Conservation (phyloP, 164 flowering plant species). For the Aristolochia contorta region DNA sequence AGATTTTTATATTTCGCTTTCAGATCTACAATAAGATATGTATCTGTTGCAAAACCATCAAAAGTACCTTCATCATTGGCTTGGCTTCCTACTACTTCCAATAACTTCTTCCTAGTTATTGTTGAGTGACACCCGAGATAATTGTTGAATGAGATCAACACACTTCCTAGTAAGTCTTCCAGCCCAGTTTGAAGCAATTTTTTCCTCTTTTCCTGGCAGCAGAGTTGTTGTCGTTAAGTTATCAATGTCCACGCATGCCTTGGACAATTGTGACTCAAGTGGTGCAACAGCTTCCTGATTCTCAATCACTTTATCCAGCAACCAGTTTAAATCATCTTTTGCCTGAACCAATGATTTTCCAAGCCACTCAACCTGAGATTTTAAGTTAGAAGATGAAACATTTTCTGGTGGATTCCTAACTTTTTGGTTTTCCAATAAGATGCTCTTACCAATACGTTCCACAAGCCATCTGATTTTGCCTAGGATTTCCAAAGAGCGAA, state of each 20-base stretch:
- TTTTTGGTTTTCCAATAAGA: slow-evolving; percentile 33
- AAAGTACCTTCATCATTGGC: slow-evolving; percentile 10
- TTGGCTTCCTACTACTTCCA: background rate
- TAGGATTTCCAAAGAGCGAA: slow-evolving; percentile 31
- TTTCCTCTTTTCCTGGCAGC: slow-evolving; percentile 48
- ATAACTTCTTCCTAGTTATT: background rate
- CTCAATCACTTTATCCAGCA: slow-evolving; percentile 35
- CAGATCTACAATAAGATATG: slow-evolving; percentile 28
- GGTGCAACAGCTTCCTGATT: slow-evolving; percentile 11
- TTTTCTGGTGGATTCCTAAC: slow-evolving; percentile 53
- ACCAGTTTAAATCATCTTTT: slow-evolving; percentile 27
- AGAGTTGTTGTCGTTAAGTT: slow-evolving; percentile 40
- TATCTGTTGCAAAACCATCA: slow-evolving; percentile 20
- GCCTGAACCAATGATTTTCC: slow-evolving; percentile 44
- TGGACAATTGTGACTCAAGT: slow-evolving; percentile 16
- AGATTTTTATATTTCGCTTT: slow-evolving; percentile 28
- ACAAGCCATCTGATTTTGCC: slow-evolving; percentile 59
- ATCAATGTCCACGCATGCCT: slow-evolving; percentile 41
- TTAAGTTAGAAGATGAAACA: slow-evolving; percentile 33
- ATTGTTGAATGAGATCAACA: slow-evolving; percentile 34
- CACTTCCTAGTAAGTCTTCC: slow-evolving; percentile 36
- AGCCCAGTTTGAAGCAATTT: slow-evolving; percentile 40
- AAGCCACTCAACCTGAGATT: slow-evolving; percentile 48
- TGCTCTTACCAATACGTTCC: slow-evolving; percentile 9
- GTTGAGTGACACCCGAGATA: slow-evolving; percentile 19